Percentiles rank a stretch among this genome's conserved stretches.
phyloP scores from a whole-genome alignment of 2,329 filamentous ascomycete genomes.

The Aspergillus pseudoviridinutans region DNA sequence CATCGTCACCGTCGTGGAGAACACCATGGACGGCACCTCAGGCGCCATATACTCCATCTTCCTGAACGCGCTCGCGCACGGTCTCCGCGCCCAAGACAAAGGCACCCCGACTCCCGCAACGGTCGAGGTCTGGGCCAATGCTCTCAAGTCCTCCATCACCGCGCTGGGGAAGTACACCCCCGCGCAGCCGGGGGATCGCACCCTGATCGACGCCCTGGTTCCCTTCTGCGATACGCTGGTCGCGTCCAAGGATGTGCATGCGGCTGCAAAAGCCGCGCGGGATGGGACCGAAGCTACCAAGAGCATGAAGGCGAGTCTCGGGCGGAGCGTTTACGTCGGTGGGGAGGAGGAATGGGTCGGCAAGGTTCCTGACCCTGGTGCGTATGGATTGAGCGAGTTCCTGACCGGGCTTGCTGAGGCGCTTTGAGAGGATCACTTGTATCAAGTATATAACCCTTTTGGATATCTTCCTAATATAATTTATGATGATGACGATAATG shows the following conservation, averaged over 20 bases:
- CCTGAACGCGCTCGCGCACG: conserved; percentile 75
- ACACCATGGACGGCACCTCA: conserved; percentile 69
- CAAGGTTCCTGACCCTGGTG: conserved; percentile 70
- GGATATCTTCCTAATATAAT: conserved; percentile 11
- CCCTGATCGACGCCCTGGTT: conserved; percentile 81
- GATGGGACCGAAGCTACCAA: conserved; percentile 79
- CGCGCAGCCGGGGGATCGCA: conserved; percentile 82
- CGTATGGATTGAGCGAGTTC: conserved; percentile 78
- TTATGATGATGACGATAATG: conserved; percentile 9
- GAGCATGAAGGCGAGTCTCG: conserved; percentile 86
- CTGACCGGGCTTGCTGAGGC: conserved; percentile 69
- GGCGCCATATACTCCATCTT: conserved; percentile 85
- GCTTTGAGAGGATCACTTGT: conserved; percentile 18
- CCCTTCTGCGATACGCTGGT: conserved; percentile 76
- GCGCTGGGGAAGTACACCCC: conserved; percentile 81
- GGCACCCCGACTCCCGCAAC: conserved; percentile 44
- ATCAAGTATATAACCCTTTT: background rate
- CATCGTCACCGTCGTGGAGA: conserved; percentile 62
- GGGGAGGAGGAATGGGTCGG: conserved; percentile 61
- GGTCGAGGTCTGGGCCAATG: conserved; percentile 58
- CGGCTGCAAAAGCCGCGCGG: conserved; percentile 71
- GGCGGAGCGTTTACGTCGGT: conserved; percentile 77
- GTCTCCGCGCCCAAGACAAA: conserved; percentile 54
- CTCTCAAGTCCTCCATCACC: conserved; percentile 66
- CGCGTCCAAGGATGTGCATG: conserved; percentile 61